phyloP scores from a whole-genome alignment of 495 filamentous ascomycete genomes.

The Xylaria scruposa region DNA sequence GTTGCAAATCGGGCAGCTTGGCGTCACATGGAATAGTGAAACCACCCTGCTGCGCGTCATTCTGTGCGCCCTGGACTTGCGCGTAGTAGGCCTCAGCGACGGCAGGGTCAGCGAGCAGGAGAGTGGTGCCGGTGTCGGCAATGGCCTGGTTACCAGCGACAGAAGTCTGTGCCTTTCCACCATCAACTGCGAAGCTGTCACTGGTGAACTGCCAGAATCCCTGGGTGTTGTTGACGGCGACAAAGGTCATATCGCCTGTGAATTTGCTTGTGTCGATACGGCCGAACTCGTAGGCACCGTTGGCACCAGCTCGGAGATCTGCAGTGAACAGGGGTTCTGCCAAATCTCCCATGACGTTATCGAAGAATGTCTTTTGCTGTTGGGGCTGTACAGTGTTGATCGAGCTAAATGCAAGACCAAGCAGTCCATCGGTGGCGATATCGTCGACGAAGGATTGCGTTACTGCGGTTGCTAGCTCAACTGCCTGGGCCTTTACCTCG shows the following conservation, averaged over 20 bases:
- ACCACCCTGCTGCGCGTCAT: conserved; percentile 60
- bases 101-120: conserved; percentile 70
- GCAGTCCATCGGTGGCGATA: conserved; percentile 69
- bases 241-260: conserved; percentile 66
- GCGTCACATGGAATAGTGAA: conserved; percentile 62
- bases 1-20: conserved; percentile 66
- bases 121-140: conserved; percentile 75
- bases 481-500: conserved; percentile 67
- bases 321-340: conserved; percentile 75
- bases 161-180: conserved; percentile 41
- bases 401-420: conserved; percentile 76
- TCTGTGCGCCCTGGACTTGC: conserved; percentile 62
- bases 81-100: conserved; percentile 68
- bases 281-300: conserved; percentile 81
- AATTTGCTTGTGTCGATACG: conserved; percentile 71
- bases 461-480: conserved; percentile 72
- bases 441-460: conserved; percentile 69
- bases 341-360: conserved; percentile 68
- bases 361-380: conserved; percentile 81
- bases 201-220: conserved; percentile 83
- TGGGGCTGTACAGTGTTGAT: conserved; percentile 75
- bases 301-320: conserved; percentile 64
- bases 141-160: conserved; percentile 61
- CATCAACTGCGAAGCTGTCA: conserved; percentile 61
- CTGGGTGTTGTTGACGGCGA: conserved; percentile 63